Base-by-base conservation (phyloP, 495 filamentous ascomycete genomes). In the Podospora fimiseda region DNA sequence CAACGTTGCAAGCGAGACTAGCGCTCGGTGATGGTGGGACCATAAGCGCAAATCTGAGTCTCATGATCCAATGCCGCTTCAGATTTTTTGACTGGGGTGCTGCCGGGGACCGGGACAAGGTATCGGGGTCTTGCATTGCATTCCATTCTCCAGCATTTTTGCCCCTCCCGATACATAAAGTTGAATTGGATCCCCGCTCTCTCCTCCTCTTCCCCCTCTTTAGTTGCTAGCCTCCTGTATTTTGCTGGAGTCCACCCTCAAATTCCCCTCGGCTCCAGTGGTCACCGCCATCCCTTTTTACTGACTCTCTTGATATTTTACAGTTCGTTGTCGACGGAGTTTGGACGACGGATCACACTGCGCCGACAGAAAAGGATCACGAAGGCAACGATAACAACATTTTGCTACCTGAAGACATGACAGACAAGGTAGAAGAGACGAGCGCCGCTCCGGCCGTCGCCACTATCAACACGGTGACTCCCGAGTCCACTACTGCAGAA, bases 241-340 rank as follows among this genome's bases (percentile, higher is more conserved):
- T 47, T 33, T 30, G 44, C 23, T 33, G 20, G n/a, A 20, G 23
- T 14, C 20, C 44, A 15, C 44, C 21, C 19, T 23, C 27, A 47
- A 6, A 6, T 47, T 47, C 22, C 23, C 14, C 20, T 19, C 41
- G 21, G 24, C 16, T 20, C 19, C 24, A 15, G 15, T 41, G 33
- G 19, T 20, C 39, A 51, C 21, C 43, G 16, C 39, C 39, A n/a
- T 41, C 19, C 19, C 22, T 47, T 33, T 47, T 62, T 48, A 45
- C 60, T 62, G 44, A 62, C 57, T 15, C 38, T 50, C 37, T 41
- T 21, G 13, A 37, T 19, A 0, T 43, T 24, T 22, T 27, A 51
- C 57, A 95, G 89, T 97, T 95, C 70, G 87, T 97, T 58, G 92
- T 94, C 42, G 90, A 98, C 79, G 84, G 82, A 40, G 78, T 73